These are phyloP conservation scores for Zarea fungicola DNA, from an alignment of 2,329 filamentous ascomycete species.

Conservation along the genomic window DNA sequence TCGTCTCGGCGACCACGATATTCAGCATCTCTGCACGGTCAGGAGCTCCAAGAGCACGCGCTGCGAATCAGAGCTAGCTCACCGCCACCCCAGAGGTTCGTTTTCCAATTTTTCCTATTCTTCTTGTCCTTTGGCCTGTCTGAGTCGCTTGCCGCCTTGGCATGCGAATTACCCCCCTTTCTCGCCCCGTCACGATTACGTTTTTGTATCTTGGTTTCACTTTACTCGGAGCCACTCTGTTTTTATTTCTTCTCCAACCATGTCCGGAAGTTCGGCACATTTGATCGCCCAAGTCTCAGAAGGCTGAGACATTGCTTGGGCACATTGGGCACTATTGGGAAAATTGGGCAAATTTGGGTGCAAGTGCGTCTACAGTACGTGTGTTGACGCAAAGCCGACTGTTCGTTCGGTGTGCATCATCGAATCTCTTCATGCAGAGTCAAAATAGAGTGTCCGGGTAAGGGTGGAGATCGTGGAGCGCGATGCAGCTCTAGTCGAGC, in stretches of 20 bases:
- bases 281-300: conserved; percentile 8
- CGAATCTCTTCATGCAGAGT: conserved; percentile 3
- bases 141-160: background rate
- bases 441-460: conserved; percentile 12
- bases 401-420: too few relatives aligned
- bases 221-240: background rate
- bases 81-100: conserved; percentile 46
- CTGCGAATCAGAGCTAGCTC: conserved; percentile 41
- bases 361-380: too few relatives aligned
- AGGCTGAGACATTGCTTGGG: conserved; percentile 12
- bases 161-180: conserved; percentile 9
- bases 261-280: conserved; percentile 10
- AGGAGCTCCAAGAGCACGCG: conserved; percentile 39
- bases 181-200: background rate
- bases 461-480: conserved; percentile 13
- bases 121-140: too few relatives aligned
- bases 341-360: too few relatives aligned
- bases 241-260: background rate
- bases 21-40: conserved; percentile 43
- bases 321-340: too few relatives aligned
- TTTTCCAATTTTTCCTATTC: conserved; percentile 6
- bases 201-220: conserved; percentile 2
- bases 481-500: conserved; percentile 4
- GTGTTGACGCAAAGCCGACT: too few relatives aligned
- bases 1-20: conserved; percentile 40